phyloP scores from a whole-genome alignment of 1,284 basidiomycete species.

The Ganoderma multipileum region DNA sequence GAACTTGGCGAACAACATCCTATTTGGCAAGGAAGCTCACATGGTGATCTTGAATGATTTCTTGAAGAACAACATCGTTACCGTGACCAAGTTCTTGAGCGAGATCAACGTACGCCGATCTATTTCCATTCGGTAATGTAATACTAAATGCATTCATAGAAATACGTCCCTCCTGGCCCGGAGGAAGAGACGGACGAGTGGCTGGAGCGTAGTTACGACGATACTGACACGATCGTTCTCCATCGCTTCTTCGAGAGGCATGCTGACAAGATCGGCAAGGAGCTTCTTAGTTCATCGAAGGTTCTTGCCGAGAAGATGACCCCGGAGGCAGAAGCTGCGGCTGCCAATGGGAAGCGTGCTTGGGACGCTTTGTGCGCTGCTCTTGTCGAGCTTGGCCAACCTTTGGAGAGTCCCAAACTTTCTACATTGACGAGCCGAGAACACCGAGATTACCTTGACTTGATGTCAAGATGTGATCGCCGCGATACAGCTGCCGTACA shows the following conservation, averaged over 20 bases:
- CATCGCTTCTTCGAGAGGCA: conserved; percentile 86
- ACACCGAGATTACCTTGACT: conserved; percentile 67
- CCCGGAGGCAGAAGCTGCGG: conserved; percentile 52
- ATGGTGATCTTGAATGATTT: conserved; percentile 86
- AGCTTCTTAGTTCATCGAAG: conserved; percentile 76
- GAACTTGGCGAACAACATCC: conserved; percentile 91
- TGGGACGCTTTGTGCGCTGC: conserved; percentile 80
- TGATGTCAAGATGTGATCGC: conserved; percentile 75
- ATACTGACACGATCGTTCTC: conserved; percentile 81
- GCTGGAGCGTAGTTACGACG: conserved; percentile 78
- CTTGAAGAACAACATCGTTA: conserved; percentile 77
- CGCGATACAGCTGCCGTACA: conserved; percentile 68
- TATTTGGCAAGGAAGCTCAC: conserved; percentile 88
- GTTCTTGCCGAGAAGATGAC: conserved; percentile 55
- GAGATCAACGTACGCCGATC: conserved; percentile 71
- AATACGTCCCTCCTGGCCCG: conserved; percentile 53
- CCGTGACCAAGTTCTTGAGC: conserved; percentile 84
- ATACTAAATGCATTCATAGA: conserved; percentile 45
- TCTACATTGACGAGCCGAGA: conserved; percentile 56
- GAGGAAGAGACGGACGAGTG: conserved; percentile 74
- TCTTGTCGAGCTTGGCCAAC: conserved; percentile 79
- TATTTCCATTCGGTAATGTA: conserved; percentile 6
- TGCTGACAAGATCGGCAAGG: conserved; percentile 85
- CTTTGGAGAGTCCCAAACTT: conserved; percentile 68
- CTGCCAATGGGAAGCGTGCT: conserved; percentile 72